phyloP scores from a whole-genome alignment of 345 rosid species.

The Citrus glauca region DNA sequence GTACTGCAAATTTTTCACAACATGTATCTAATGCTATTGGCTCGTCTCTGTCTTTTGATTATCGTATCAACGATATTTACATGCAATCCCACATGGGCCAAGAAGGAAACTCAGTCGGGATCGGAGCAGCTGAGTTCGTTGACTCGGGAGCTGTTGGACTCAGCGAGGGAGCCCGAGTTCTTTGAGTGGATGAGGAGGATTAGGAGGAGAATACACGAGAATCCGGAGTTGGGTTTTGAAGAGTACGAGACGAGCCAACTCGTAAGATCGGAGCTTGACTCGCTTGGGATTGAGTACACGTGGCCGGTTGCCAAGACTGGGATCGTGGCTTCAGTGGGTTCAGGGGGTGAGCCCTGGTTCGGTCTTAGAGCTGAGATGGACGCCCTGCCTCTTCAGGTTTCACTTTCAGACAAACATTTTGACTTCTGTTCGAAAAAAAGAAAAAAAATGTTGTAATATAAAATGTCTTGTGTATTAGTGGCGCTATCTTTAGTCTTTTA shows the following conservation, averaged over 20 bases:
- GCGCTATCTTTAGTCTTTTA: too few relatives aligned
- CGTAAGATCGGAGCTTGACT: slow-evolving; percentile 38
- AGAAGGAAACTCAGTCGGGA: neutral
- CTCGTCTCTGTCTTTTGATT: neutral
- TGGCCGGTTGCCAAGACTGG: slow-evolving; percentile 57
- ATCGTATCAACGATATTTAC: neutral
- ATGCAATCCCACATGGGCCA: neutral
- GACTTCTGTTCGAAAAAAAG: neutral
- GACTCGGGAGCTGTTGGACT: slow-evolving; percentile 26
- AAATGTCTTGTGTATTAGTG: too few relatives aligned
- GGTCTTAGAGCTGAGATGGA: slow-evolving; percentile 63
- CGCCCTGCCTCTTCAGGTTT: slow-evolving; percentile 53
- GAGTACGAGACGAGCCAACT: slow-evolving; percentile 44
- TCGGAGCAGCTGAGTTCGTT: slow-evolving; percentile 14
- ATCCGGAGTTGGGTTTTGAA: slow-evolving; percentile 49
- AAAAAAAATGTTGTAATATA: too few relatives aligned
- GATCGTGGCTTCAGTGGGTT: slow-evolving; percentile 44
- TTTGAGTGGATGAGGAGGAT: slow-evolving; percentile 35
- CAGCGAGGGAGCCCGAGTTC: slow-evolving; percentile 40
- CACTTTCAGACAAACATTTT: neutral
- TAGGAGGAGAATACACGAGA: slow-evolving; percentile 45
- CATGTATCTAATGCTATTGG: neutral
- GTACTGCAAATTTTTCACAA: neutral
- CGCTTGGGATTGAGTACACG: slow-evolving; percentile 35
- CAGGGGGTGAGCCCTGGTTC: slow-evolving; percentile 41